Conservation (phyloP, 495 filamentous ascomycete species). For the Aspergillus olivimuriae region DNA sequence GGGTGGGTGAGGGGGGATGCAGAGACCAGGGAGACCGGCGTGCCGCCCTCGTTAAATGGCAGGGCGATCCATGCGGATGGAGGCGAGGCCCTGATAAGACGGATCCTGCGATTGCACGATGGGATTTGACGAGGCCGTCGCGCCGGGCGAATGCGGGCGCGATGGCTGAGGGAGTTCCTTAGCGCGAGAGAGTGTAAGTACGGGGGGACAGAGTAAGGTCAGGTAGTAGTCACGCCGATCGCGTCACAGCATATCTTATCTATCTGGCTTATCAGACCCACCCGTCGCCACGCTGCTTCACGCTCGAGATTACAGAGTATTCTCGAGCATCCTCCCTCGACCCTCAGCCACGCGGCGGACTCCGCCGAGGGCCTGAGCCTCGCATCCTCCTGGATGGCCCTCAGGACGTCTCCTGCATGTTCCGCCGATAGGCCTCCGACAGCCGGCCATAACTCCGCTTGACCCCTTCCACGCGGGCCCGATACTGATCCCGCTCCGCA, state of each 20-base stretch:
- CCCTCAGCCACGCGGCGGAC: background rate
- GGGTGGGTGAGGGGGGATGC: background rate
- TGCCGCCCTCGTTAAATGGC: background rate
- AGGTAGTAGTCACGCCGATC: too few species aligned
- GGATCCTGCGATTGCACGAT: background rate
- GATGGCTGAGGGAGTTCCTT: too few species aligned
- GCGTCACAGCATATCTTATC: background rate
- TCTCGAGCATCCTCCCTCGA: background rate
- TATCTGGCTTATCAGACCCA: too few species aligned
- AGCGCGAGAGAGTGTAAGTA: too few species aligned
- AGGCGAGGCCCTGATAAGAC: background rate
- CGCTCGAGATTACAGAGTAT: too few species aligned
- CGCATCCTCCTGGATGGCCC: background rate
- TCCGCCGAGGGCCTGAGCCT: background rate
- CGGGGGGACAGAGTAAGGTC: too few species aligned
- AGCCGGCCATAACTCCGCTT: slow-evolving; percentile 3
- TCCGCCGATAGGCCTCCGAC: slow-evolving; percentile 3
- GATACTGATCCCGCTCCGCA: background rate
- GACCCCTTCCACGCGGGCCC: background rate
- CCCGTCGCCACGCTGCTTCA: too few species aligned
- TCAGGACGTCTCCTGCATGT: background rate
- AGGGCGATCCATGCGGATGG: too few species aligned
- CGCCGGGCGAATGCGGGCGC: too few species aligned
- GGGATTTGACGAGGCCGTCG: too few species aligned
- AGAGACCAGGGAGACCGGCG: background rate